Conservation (phyloP, 768 basidiomycete species). For the Suillus variegatus region DNA sequence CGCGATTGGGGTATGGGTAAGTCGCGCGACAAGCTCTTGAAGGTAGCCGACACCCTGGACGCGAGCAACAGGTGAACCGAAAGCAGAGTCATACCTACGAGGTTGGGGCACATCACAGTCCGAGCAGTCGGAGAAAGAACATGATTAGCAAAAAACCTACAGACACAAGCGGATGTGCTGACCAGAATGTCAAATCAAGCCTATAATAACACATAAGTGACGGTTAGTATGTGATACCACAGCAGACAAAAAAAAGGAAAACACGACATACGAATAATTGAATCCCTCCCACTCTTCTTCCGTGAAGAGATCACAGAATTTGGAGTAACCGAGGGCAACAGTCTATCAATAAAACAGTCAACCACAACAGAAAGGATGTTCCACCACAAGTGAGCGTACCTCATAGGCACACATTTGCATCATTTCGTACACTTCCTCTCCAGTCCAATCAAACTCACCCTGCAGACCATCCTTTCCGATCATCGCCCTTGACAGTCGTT, state of each 20-base stretch:
- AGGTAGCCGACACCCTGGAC: slow-evolving; percentile 79
- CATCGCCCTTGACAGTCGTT: slow-evolving; percentile 43
- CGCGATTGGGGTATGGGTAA: slow-evolving; percentile 73
- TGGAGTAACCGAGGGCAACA: slow-evolving; percentile 88
- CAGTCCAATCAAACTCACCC: slow-evolving; percentile 54
- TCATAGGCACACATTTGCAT: slow-evolving; percentile 88
- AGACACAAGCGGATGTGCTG: background rate
- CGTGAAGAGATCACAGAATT: slow-evolving; percentile 89
- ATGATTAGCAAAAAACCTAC: background rate
- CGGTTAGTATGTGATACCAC: background rate
- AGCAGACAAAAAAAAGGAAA: background rate
- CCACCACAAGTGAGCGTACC: slow-evolving; percentile 37
- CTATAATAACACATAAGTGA: slow-evolving; percentile 31
- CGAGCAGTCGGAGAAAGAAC: slow-evolving; percentile 13
- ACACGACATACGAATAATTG: slow-evolving; percentile 63
- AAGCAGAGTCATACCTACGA: slow-evolving; percentile 64
- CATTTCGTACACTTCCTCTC: slow-evolving; percentile 73
- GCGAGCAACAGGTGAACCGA: slow-evolving; percentile 79
- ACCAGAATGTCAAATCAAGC: slow-evolving; percentile 69
- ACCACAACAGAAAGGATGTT: background rate
- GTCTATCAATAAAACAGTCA: slow-evolving; percentile 49
- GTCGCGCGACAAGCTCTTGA: slow-evolving; percentile 81
- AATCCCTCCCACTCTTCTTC: slow-evolving; percentile 94
- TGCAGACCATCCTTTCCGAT: slow-evolving; percentile 24
- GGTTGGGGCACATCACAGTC: slow-evolving; percentile 14